Conservation (phyloP, 805 yeast species). For the Wickerhamiella occidentalis region DNA sequence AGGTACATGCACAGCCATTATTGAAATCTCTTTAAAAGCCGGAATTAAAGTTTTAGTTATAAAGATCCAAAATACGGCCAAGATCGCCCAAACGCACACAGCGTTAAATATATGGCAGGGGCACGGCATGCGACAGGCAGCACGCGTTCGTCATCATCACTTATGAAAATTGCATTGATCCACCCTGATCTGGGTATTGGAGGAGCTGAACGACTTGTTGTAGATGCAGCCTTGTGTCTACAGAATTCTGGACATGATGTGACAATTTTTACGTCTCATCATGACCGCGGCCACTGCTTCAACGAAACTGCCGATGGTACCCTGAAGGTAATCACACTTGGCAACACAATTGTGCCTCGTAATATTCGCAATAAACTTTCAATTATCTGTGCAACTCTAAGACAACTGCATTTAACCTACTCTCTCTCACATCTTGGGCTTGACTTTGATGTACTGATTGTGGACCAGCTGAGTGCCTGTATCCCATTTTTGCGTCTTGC, state of each 20-base stretch:
- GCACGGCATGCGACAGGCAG: background rate
- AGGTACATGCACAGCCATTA: too few relatives aligned
- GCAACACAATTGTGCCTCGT: constrained; percentile 72
- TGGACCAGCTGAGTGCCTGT: constrained; percentile 82
- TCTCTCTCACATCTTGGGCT: constrained; percentile 36
- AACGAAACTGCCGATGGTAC: constrained; percentile 62
- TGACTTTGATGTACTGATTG: constrained; percentile 57
- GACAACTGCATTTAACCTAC: constrained; percentile 59
- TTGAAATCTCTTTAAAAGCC: too few relatives aligned
- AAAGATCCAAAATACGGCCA: too few relatives aligned
- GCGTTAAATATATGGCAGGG: background rate
- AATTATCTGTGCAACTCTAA: constrained; percentile 67
- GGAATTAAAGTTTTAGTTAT: too few relatives aligned
- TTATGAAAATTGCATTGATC: constrained; percentile 61
- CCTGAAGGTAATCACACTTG: constrained; percentile 57
- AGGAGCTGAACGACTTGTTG: constrained; percentile 95
- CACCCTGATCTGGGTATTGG: constrained; percentile 97
- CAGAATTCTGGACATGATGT: constrained; percentile 55
- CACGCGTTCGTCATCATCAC: constrained; percentile 5
- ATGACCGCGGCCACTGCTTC: constrained; percentile 76
- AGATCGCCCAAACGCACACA: too few relatives aligned
- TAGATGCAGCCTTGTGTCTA: constrained; percentile 85
- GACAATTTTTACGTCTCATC: constrained; percentile 74
- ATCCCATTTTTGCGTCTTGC: constrained; percentile 49
- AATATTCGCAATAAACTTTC: constrained; percentile 51